Conservation (phyloP, 1,284 basidiomycete genomes). For the Rhizoctonia solani region DNA sequence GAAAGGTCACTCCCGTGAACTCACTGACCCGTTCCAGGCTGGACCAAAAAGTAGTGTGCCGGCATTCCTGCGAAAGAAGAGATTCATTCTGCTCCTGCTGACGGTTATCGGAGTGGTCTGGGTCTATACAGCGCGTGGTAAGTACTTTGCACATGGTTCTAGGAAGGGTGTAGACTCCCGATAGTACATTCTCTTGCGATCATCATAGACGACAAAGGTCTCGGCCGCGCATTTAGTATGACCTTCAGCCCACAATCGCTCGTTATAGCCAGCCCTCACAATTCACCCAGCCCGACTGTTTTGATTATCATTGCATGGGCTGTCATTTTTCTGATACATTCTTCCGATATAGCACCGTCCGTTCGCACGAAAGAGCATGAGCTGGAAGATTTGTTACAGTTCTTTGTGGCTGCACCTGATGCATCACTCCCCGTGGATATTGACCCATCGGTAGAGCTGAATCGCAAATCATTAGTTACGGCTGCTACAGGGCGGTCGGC, state of each 20-base stretch:
- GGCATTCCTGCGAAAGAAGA: constrained; percentile 13
- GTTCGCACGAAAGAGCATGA: constrained; percentile 34
- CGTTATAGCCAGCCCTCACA: too few species aligned
- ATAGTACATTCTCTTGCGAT: too few species aligned
- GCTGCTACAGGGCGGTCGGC: constrained; percentile 41
- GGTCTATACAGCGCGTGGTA: constrained; percentile 16
- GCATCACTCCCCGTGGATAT: constrained; percentile 37
- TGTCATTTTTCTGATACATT: background rate
- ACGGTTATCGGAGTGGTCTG: constrained; percentile 12
- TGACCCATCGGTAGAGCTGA: constrained; percentile 35
- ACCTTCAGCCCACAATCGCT: too few species aligned
- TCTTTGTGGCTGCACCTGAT: constrained; percentile 36
- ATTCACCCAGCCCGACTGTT: too few species aligned
- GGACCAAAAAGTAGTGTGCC: background rate
- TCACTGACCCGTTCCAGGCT: constrained; percentile 13
- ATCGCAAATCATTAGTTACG: constrained; percentile 5
- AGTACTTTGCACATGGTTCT: background rate
- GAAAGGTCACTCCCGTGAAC: constrained; percentile 9
- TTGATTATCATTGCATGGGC: background rate
- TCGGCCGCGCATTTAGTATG: too few species aligned
- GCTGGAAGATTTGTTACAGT: constrained; percentile 39
- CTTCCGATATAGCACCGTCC: constrained; percentile 13
- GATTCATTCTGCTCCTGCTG: constrained; percentile 3
- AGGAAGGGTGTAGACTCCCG: too few species aligned
- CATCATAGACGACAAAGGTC: too few species aligned